A percentile compares a stretch with the other conserved stretches of the same genome.
phyloP scores from a whole-genome alignment of 371 early-diverging fungal species.

The Rhizomucor miehei region DNA sequence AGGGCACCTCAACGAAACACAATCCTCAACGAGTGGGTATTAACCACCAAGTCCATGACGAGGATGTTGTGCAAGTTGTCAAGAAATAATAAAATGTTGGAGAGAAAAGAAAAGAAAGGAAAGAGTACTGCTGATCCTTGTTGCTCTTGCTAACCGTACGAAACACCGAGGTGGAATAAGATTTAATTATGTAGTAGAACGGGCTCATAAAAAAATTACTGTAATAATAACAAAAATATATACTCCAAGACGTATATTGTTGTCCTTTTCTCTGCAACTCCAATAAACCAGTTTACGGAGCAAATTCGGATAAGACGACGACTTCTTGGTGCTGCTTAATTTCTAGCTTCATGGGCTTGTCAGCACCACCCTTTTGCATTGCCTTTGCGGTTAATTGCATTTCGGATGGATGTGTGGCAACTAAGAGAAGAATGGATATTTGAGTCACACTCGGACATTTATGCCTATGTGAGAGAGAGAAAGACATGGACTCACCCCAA shows the following conservation, averaged over 20 bases:
- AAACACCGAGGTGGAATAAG: not conserved
- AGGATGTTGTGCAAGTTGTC: constrained; percentile 98
- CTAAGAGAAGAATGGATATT: constrained; percentile 3
- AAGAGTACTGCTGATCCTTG: no score
- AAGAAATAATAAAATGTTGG: constrained; percentile 44
- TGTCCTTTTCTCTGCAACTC: not conserved
- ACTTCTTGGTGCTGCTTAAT: constrained; percentile 40
- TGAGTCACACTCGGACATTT: not conserved
- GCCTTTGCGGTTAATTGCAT: constrained; percentile 14
- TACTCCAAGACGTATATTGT: not conserved
- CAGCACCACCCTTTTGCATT: constrained; percentile 10
- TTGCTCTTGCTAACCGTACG: no score
- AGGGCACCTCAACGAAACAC: constrained; percentile 93
- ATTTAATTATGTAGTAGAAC: not conserved
- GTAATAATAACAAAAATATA: not conserved
- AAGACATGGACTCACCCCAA: constrained; percentile 19
- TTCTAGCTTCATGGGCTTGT: constrained; percentile 24
- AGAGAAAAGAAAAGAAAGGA: no score
- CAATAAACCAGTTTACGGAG: constrained; percentile 9
- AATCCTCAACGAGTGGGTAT: constrained; percentile 96
- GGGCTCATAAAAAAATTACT: constrained; percentile 4
- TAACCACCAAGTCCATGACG: constrained; percentile 91
- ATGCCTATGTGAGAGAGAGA: not conserved
- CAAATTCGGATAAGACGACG: constrained; percentile 25
- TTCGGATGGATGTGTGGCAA: constrained; percentile 19